Evolutionary conservation across 306 rosid species (phyloP), one percentile per base, ranked within the genome.

Genomic region (Castanea sativa): DNA sequence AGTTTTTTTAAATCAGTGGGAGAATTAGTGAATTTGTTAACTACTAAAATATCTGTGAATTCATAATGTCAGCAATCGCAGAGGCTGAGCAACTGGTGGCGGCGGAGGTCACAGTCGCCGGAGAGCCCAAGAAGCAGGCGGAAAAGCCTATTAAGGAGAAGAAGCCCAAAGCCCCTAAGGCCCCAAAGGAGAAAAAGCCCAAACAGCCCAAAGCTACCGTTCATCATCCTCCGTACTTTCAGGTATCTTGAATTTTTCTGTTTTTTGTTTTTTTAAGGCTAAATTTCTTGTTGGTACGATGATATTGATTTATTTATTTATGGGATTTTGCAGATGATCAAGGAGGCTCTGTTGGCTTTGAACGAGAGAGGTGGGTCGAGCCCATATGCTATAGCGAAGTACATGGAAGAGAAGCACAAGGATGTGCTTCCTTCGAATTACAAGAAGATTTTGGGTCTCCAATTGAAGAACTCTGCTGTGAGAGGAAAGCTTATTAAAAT

Each of bases 321-420:
- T 41, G 45, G 12, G 45, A 0, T 60, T 79, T 29, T n/a, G 65
- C 79, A 94, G 97, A 94, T 94, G 98, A 92, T 94, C 30, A 81
- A 86, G 86, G 97, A 94, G 63, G 98, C 98, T 2, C 52, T 94
- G 68, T 0, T 82, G 82, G 90, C 89, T n/a, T 76, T 94, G 70
- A 87, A 89, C 30, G 97, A 94, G 76, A 94, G 83, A 77, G 85
- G 89, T 1, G 98, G 98, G 0, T 92, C 98, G 27, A 94, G 98
- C 30, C 93, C 97, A 1, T 87, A 94, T 76, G 98, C 98, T 30
- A 91, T 94, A 85, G 97, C 91, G 5, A 94, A 92, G 83, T 88
- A 86, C 90, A 91, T 92, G 93, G 98, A 91, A 79, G 92, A 88
- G 83, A 92, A 92, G 86, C 96, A 91, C 73, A 88, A 91, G 79